These are phyloP conservation scores for Colletotrichum caudatum DNA, from an alignment of 2,329 filamentous ascomycete genomes.

Conservation along the genomic window DNA sequence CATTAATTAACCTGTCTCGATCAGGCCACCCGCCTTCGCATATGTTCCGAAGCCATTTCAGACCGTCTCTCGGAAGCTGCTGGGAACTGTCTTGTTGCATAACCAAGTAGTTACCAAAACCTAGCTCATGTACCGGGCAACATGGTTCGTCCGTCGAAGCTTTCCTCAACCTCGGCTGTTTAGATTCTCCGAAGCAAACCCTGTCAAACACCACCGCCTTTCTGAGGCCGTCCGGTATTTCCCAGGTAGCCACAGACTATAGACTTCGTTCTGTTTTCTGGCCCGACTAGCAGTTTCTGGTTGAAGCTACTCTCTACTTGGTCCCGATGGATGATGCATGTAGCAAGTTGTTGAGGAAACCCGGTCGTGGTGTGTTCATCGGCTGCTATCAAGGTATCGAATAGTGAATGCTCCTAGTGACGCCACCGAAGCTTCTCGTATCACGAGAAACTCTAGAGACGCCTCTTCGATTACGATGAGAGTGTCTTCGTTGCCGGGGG, in stretches of 20 bases:
- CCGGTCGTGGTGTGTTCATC: background rate
- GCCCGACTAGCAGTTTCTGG: background rate
- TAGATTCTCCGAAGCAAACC: background rate
- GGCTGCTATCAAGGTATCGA: background rate
- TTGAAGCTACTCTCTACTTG: background rate
- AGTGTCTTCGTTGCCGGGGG: too few relatives aligned
- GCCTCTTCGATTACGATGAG: background rate
- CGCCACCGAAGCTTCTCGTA: slow-evolving; percentile 10
- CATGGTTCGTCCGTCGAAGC: background rate
- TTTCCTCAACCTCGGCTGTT: background rate
- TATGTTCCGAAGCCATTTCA: background rate
- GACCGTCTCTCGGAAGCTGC: background rate
- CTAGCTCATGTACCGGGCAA: background rate
- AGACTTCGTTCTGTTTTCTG: background rate
- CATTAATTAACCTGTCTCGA: background rate
- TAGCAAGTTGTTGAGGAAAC: background rate
- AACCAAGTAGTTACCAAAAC: too few relatives aligned
- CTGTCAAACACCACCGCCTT: background rate
- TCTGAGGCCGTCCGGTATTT: background rate
- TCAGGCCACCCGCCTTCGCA: background rate
- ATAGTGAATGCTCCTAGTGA: background rate
- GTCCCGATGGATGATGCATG: background rate
- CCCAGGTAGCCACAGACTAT: background rate
- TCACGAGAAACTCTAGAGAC: slow-evolving; percentile 7
- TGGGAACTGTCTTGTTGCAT: background rate